Base-by-base conservation (phyloP, 1,284 basidiomycete species). In the Ustilago curta region DNA sequence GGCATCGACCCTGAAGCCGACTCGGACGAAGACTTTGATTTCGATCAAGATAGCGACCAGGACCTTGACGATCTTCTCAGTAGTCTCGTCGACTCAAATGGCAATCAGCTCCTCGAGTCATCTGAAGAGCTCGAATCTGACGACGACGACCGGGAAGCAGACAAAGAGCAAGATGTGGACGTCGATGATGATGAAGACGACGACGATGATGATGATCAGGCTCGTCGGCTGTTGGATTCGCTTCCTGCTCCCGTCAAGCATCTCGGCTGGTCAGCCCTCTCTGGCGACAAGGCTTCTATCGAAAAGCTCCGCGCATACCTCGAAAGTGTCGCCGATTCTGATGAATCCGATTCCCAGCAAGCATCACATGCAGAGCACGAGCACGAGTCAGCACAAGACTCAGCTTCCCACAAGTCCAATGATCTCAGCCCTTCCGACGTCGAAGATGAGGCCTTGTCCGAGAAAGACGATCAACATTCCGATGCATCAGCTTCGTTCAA, bases 1-100 rank as follows among this genome's bases (percentile, higher is more conserved):
- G 73, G 66, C n/a, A 64, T 69, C 57, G 67, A 74, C 37, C 74
- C 59, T 14, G 67, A 73, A 56, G 69, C 60, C 12, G 67, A 70
- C 59, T 55, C 51, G 1, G 78, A 79, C 27, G 74, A 77, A 19
- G 71, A 76, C 2, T 66, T 65, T 8, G 74, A 70, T 14, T 70
- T 72, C 21, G 68, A 72, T 37, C 57, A 67, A 14, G 67, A 64
- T 18, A 61, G 58, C 49, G 47, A 70, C 9, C 35, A 55, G 48
- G 58, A 56, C 23, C 16, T 59, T 5, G 49, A 70, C n/a, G 47
- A 37, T 32, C 37, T 67, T 23, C 35, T 65, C 43, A 59, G 58
- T 44, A 31, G 35, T 27, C 50, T 64, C 19, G 59, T 61, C 48
- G 40, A 52, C 4, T 16, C 54, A 14, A 55, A 54, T 23, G 58